phyloP scores from a whole-genome alignment of 257 asterid species.

The Ajuga chamaepitys region DNA sequence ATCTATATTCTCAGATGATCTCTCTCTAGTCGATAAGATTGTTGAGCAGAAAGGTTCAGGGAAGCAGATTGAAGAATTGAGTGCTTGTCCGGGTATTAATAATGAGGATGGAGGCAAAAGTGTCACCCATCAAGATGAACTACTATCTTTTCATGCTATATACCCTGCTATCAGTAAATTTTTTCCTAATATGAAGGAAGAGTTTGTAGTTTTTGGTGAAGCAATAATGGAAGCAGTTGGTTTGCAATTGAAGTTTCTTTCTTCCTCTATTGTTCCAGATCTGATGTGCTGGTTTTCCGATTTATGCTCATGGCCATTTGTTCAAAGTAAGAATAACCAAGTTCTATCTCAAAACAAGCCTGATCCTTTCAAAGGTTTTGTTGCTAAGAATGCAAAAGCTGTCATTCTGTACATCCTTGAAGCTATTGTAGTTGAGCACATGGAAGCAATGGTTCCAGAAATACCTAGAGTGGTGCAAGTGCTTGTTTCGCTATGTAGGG shows the following conservation, averaged over 20 bases:
- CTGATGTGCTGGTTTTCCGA: constrained; percentile 87
- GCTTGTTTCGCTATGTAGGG: constrained; percentile 63
- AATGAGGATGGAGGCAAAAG: constrained; percentile 27
- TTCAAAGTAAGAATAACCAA: constrained; percentile 38
- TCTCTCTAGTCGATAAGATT: constrained; percentile 50
- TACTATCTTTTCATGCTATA: constrained; percentile 53
- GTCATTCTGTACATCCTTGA: constrained; percentile 77
- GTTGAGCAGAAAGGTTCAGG: constrained; percentile 37
- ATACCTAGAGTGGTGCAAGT: constrained; percentile 75
- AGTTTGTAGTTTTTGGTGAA: constrained; percentile 82
- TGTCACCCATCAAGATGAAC: constrained; percentile 33
- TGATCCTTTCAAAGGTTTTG: constrained; percentile 64
- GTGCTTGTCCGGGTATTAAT: constrained; percentile 20
- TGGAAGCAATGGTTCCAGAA: constrained; percentile 91
- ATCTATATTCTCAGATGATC: constrained; percentile 81
- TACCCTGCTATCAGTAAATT: constrained; percentile 66
- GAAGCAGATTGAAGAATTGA: constrained; percentile 27
- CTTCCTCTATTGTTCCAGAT: constrained; percentile 71
- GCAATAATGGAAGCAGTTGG: constrained; percentile 88
- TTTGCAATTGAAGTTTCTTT: constrained; percentile 76
- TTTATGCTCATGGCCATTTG: constrained; percentile 82
- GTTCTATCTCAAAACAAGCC: constrained; percentile 24
- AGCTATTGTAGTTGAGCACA: constrained; percentile 77
- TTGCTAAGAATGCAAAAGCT: constrained; percentile 90
- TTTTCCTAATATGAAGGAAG: constrained; percentile 75